These are phyloP conservation scores for Bruguiera hainesii DNA, from an alignment of 441 rosid genomes.

Conservation along the genomic window DNA sequence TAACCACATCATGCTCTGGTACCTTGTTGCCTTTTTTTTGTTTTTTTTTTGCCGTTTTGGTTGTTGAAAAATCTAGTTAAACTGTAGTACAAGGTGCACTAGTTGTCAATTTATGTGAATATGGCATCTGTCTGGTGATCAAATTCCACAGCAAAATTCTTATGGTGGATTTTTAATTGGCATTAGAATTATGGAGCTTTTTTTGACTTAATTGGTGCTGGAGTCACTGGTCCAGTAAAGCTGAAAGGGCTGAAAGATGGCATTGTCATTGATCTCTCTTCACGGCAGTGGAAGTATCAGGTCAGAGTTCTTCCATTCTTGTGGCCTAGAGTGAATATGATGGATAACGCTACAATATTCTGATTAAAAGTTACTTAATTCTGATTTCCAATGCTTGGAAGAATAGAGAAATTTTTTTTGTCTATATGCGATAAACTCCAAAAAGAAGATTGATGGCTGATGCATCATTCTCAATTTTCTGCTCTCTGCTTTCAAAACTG, in stretches of 20 bases:
- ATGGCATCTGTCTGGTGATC: constrained; percentile 5
- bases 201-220: constrained; percentile 74
- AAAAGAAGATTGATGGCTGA: background rate
- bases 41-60: too few species aligned
- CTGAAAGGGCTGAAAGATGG: constrained; percentile 56
- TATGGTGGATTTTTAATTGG: background rate
- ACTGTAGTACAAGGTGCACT: background rate
- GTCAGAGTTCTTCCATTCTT: constrained; percentile 28
- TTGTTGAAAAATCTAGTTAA: too few species aligned
- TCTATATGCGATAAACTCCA: background rate
- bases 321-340: background rate
- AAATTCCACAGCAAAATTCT: background rate
- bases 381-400: too few species aligned
- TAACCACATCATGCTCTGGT: background rate
- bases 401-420: background rate
- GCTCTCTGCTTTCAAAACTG: constrained; percentile 6
- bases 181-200: constrained; percentile 90
- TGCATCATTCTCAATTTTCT: background rate
- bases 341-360: too few species aligned
- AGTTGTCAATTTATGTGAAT: constrained; percentile 5
- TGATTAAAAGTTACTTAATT: too few species aligned
- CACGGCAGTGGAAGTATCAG: constrained; percentile 90
- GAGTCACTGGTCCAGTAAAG: constrained; percentile 87
- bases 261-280: constrained; percentile 56
- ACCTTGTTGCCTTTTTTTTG: too few species aligned